These are phyloP conservation scores for Vigna unguiculata DNA, from an alignment of 306 rosid species.

Conservation along the genomic window DNA sequence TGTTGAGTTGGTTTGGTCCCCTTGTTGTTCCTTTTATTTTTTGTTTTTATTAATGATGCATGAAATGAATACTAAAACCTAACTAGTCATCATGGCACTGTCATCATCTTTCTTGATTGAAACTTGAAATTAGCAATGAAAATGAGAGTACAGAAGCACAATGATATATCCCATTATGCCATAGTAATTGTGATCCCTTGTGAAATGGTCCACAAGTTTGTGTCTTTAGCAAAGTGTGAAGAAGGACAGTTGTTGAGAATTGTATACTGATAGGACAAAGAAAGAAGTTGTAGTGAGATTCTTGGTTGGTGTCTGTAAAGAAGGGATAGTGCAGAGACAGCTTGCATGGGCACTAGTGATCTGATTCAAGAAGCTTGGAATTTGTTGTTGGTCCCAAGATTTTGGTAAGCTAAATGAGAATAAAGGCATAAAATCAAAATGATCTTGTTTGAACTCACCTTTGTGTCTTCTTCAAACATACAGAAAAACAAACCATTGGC, in stretches of 20 bases:
- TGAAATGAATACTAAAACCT: conserved; percentile 33
- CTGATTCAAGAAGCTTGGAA: conserved; percentile 40
- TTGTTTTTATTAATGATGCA: not conserved
- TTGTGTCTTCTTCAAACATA: conserved; percentile 30
- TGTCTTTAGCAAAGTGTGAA: conserved; percentile 12
- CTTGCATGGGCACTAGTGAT: conserved; percentile 34
- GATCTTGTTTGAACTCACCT: conserved; percentile 12
- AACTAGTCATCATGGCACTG: conserved; percentile 4
- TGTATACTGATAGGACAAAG: conserved; percentile 36
- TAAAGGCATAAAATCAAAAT: conserved; percentile 29
- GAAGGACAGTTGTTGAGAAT: conserved; percentile 39
- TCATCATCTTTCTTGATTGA: too few species aligned
- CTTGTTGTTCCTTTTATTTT: conserved; percentile 42
- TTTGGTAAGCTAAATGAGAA: conserved; percentile 12
- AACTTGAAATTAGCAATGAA: not conserved
- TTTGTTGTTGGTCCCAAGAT: conserved; percentile 56
- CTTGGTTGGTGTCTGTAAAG: conserved; percentile 33
- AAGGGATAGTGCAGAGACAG: conserved; percentile 39
- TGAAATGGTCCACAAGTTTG: conserved; percentile 16
- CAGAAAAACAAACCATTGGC: conserved; percentile 31
- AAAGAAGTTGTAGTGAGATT: conserved; percentile 36
- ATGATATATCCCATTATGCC: too few species aligned
- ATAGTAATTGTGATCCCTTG: not conserved
- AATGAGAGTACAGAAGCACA: too few species aligned
- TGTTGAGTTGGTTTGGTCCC: conserved; percentile 65